A percentile compares a stretch with the other conserved stretches of the same genome.
Evolutionary conservation across 257 asterid species (phyloP).

Genomic region (Ophiorrhiza pumila): DNA sequence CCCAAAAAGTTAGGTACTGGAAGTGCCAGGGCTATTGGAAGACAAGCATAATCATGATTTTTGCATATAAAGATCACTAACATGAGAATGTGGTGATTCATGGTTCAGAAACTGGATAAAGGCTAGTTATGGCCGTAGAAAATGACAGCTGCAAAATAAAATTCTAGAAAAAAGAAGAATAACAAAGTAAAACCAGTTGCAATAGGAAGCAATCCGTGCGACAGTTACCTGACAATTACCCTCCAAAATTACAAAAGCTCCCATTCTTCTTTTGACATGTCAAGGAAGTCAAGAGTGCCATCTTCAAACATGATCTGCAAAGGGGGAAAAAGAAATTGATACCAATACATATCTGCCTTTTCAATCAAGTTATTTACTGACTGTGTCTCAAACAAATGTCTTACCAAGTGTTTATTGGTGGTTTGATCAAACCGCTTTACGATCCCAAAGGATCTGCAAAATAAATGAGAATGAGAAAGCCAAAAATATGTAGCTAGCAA

Average conservation of each 20-base stretch:
- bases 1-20: too few relatives aligned
- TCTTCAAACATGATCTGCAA: slow-evolving; percentile 85
- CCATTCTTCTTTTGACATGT: slow-evolving; percentile 87
- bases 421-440: slow-evolving; percentile 55
- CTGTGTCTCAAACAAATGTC: slow-evolving; percentile 18
- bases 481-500: neutral
- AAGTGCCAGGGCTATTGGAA: neutral
- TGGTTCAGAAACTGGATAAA: neutral
- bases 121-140: neutral
- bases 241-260: slow-evolving; percentile 47
- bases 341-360: neutral
- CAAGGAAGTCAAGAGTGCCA: slow-evolving; percentile 58
- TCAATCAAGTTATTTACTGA: slow-evolving; percentile 8
- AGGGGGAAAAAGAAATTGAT: slow-evolving; percentile 10
- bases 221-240: slow-evolving; percentile 39
- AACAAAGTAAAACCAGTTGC: neutral
- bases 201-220: neutral
- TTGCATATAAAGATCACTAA: neutral
- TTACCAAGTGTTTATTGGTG: slow-evolving; percentile 80
- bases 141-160: neutral
- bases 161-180: neutral
- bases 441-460: slow-evolving; percentile 68
- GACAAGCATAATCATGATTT: neutral
- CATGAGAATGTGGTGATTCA: neutral
- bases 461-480: neutral